A percentile compares a stretch with the other conserved stretches of the same genome.
phyloP scores from a whole-genome alignment of 495 filamentous ascomycete genomes.

The Penicillium desertorum region DNA sequence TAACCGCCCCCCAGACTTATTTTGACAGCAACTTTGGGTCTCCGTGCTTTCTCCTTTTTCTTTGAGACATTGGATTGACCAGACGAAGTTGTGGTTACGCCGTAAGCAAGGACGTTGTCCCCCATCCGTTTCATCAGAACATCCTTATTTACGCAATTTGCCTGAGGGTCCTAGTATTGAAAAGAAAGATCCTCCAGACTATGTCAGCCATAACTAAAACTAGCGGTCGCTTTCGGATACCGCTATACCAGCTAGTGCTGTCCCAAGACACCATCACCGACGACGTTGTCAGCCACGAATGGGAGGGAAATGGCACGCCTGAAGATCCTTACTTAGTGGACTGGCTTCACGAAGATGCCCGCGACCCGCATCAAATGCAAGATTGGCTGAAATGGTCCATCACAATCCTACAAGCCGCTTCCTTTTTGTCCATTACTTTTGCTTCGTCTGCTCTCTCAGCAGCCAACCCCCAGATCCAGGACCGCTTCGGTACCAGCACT shows the following conservation, averaged over 20 bases:
- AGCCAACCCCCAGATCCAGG: constrained; percentile 54
- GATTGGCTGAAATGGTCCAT: constrained; percentile 58
- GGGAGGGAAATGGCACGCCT: constrained; percentile 57
- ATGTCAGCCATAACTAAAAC: not conserved
- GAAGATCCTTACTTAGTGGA: constrained; percentile 65
- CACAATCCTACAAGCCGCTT: constrained; percentile 54
- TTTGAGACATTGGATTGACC: no score
- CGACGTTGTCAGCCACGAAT: constrained; percentile 50
- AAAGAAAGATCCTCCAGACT: not conserved
- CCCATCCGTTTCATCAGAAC: no score
- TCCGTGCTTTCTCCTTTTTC: no score
- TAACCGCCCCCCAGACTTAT: no score
- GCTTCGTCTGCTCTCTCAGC: constrained; percentile 64
- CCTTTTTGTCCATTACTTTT: constrained; percentile 63
- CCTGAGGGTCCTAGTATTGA: not conserved
- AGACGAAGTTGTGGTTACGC: no score
- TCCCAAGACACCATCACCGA: constrained; percentile 39
- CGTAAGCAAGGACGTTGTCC: no score
- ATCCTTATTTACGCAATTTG: not conserved
- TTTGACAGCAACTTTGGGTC: no score
- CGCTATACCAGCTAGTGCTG: constrained; percentile 11
- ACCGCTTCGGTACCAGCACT: constrained; percentile 45
- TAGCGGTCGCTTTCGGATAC: not conserved
- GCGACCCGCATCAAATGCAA: constrained; percentile 59
- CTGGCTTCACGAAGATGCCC: constrained; percentile 59